phyloP scores from a whole-genome alignment of 805 yeast genomes.

The Pichia manshurica region DNA sequence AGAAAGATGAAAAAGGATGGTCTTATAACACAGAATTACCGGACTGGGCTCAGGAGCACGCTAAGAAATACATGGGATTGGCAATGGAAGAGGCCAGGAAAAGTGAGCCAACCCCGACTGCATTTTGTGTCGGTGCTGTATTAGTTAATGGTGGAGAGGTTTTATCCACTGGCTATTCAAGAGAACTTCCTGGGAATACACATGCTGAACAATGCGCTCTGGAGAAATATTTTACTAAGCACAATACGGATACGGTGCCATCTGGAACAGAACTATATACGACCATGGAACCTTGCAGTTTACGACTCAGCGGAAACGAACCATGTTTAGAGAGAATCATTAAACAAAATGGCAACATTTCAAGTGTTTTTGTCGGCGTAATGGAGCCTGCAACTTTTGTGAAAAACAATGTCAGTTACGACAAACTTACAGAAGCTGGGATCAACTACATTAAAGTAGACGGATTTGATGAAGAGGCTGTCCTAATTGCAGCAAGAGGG shows the following conservation, averaged over 20 bases:
- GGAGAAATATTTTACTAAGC: slow-evolving; percentile 53
- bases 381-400: slow-evolving; percentile 87
- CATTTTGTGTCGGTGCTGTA: slow-evolving; percentile 92
- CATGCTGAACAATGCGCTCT: slow-evolving; percentile 97
- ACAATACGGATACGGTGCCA: slow-evolving; percentile 46
- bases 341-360: slow-evolving; percentile 17
- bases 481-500: slow-evolving; percentile 68
- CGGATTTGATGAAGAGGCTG: slow-evolving; percentile 70
- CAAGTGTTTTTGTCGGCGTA: slow-evolving; percentile 85
- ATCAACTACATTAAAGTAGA: slow-evolving; percentile 74
- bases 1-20: slow-evolving; percentile 43
- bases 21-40: slow-evolving; percentile 71
- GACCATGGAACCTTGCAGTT: slow-evolving; percentile 96
- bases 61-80: slow-evolving; percentile 57
- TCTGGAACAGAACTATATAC: slow-evolving; percentile 79
- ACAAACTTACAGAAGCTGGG: slow-evolving; percentile 47
- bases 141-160: slow-evolving; percentile 61
- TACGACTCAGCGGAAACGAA: slow-evolving; percentile 78
- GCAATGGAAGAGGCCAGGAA: slow-evolving; percentile 76
- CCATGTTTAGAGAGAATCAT: slow-evolving; percentile 85
- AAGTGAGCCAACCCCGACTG: slow-evolving; percentile 77
- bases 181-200: slow-evolving; percentile 91
- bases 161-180: slow-evolving; percentile 77
- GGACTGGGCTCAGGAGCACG: slow-evolving; percentile 68
- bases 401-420: slow-evolving; percentile 61